phyloP scores from a whole-genome alignment of 192 early-diverging fungal genomes.

The Gamsiella multidivaricata region DNA sequence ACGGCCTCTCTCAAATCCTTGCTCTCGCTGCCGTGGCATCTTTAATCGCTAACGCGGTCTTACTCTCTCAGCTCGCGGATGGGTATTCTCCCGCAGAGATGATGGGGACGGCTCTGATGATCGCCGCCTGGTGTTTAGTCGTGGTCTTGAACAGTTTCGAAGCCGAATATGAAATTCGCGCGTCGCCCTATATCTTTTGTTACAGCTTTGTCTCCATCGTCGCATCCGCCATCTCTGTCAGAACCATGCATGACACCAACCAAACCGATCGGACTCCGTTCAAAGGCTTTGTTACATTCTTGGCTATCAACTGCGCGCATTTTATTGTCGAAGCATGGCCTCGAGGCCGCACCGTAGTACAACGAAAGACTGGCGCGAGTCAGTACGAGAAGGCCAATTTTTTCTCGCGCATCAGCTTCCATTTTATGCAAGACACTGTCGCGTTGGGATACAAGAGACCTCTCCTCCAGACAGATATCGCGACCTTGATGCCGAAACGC shows the following conservation, averaged over 20 bases:
- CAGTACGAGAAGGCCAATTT: conserved; percentile 44
- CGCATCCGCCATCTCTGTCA: conserved; percentile 15
- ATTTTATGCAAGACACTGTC: conserved; percentile 39
- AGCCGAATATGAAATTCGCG: conserved; percentile 17
- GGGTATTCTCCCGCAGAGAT: conserved; percentile 22
- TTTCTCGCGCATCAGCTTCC: conserved; percentile 32
- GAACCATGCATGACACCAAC: conserved; percentile 6
- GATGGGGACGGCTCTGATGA: conserved; percentile 10
- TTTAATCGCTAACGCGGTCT: conserved; percentile 11
- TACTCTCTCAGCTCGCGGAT: neutral
- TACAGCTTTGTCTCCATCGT: conserved; percentile 18
- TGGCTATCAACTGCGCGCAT: conserved; percentile 15
- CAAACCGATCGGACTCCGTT: conserved; percentile 1
- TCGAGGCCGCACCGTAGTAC: conserved; percentile 2
- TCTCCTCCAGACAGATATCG: conserved; percentile 19
- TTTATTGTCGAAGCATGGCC: conserved; percentile 42
- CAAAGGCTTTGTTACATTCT: conserved; percentile 17
- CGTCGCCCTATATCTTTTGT: conserved; percentile 16
- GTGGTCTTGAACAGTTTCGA: conserved; percentile 19
- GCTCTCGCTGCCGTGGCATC: conserved; percentile 1
- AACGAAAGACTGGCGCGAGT: conserved; percentile 1
- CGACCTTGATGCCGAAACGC: conserved; percentile 13
- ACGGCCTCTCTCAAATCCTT: conserved; percentile 27
- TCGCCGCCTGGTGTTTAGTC: conserved; percentile 18
- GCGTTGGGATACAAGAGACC: conserved; percentile 26